Evolutionary conservation across 2,329 filamentous ascomycete species (phyloP), one percentile per base, ranked within the genome.

Genomic region (Aspergillus uvarum): DNA sequence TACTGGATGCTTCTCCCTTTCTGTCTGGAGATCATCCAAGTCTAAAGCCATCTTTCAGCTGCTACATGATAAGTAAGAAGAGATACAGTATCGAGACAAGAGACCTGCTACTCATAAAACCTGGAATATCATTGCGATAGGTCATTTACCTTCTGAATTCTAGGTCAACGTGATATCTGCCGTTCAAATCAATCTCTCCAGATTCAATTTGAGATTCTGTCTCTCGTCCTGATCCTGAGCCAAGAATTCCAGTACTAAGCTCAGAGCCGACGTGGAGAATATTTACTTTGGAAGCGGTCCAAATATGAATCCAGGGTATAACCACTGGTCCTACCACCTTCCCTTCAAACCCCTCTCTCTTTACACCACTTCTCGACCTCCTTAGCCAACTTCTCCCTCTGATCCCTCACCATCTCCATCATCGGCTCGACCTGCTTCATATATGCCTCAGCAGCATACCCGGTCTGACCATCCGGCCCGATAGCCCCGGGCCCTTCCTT

Each of bases 341-440:
- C 38, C 3, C 42, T 24, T 58, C 44, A 77, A 51, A 77, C 77
- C 5, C 78, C 77, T 29, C 79, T 72, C 63, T 81, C 79, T 62
- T 77, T 69, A 56, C 79, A 81, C 74, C 78, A 81, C 61, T 68
- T 74, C 65, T 76, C 73, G 32, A 81, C 79, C 66, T 81, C 79
- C 57, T 63, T 69, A 4, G 71, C 72, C 56, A 74, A 47, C 54
- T 74, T 74, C 14, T 72, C 71, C 59, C 62, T 68, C 52, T 74
- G 72, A 21, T 73, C 71, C 22, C 68, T 68, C 10, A 74, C 72
- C 59, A 70, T 66, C 57, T 74, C 72, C 72, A 74, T 74, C 69
- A 74, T 74, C 19, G 72, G 72, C 67, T 74, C 72, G 7, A 74
- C 69, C 60, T 76, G 69, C 58, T 79, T 80, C 51, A 70, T 67